These are phyloP conservation scores for Vitis hybrid DNA, from an alignment of 177 flowering plant genomes.

Conservation along the genomic window DNA sequence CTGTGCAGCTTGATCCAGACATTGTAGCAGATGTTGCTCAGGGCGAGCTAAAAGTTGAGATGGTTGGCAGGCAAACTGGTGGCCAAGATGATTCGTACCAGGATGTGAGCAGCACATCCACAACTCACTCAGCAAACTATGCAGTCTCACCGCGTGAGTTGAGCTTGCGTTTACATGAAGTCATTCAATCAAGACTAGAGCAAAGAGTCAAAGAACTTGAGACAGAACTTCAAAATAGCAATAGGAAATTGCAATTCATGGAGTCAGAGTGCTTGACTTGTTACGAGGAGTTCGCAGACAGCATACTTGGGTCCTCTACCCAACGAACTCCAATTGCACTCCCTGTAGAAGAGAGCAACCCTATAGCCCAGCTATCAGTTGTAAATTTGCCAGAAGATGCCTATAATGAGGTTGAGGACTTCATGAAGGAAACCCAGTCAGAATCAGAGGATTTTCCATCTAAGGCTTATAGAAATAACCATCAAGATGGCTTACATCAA, in stretches of 20 bases:
- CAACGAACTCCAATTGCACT: slow-evolving; percentile 25
- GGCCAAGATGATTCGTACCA: slow-evolving; percentile 27
- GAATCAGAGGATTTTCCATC: slow-evolving; percentile 37
- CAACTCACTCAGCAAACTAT: slow-evolving; percentile 43
- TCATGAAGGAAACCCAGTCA: slow-evolving; percentile 35
- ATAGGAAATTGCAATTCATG: slow-evolving; percentile 36
- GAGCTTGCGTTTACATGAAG: slow-evolving; percentile 62
- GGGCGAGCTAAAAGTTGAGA: slow-evolving; percentile 60
- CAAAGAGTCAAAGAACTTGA: slow-evolving; percentile 62
- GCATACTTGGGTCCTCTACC: slow-evolving; percentile 23
- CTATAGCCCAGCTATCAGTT: slow-evolving; percentile 34
- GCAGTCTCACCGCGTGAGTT: slow-evolving; percentile 66
- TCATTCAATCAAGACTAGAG: slow-evolving; percentile 61
- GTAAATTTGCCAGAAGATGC: slow-evolving; percentile 64
- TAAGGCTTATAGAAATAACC: slow-evolving; percentile 4
- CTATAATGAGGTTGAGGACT: slow-evolving; percentile 53
- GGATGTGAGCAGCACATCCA: slow-evolving; percentile 35
- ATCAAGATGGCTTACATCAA: slow-evolving; percentile 6
- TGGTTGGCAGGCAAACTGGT: slow-evolving; percentile 18
- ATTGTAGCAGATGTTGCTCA: slow-evolving; percentile 43
- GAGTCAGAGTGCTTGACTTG: slow-evolving; percentile 34
- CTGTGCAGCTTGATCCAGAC: slow-evolving; percentile 64
- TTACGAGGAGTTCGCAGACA: slow-evolving; percentile 26
- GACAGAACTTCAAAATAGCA: slow-evolving; percentile 50
- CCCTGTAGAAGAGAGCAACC: slow-evolving; percentile 16